A percentile compares a stretch with the other conserved stretches of the same genome.
These are phyloP conservation scores for Tuber aestivum DNA, from an alignment of 495 filamentous ascomycete genomes.

Conservation along the genomic window DNA sequence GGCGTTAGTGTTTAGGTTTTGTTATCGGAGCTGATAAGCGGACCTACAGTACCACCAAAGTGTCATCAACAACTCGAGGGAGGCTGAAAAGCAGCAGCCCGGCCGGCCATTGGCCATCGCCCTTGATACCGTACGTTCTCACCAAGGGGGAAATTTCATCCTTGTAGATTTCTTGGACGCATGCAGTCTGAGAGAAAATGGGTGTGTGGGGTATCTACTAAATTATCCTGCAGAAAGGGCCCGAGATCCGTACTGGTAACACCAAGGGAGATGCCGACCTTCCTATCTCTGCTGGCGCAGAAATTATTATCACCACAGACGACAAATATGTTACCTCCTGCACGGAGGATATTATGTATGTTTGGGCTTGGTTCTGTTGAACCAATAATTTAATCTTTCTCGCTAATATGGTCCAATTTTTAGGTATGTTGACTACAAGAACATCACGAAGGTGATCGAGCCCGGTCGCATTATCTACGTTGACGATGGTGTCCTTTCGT, in stretches of 20 bases:
- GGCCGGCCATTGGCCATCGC: conserved; percentile 94
- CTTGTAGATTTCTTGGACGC: not conserved
- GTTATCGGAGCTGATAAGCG: conserved; percentile 34
- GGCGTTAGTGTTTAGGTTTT: conserved; percentile 13
- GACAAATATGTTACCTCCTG: conserved; percentile 81
- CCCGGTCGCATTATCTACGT: conserved; percentile 95
- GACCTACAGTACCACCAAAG: conserved; percentile 70
- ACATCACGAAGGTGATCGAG: conserved; percentile 96
- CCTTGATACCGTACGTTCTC: conserved; percentile 68
- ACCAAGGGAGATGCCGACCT: conserved; percentile 77
- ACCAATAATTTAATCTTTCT: not conserved
- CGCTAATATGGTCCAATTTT: conserved; percentile 13
- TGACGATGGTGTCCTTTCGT: conserved; percentile 93
- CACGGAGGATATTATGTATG: conserved; percentile 90
- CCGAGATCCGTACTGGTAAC: conserved; percentile 96
- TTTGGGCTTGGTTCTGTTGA: conserved; percentile 12
- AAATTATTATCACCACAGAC: conserved; percentile 94
- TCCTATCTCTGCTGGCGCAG: conserved; percentile 71
- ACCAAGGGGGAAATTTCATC: not conserved
- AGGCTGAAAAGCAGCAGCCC: conserved; percentile 65
- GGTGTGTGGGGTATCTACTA: conserved; percentile 6
- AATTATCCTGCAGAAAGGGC: conserved; percentile 63
- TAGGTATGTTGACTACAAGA: conserved; percentile 99
- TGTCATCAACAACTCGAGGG: conserved; percentile 87
- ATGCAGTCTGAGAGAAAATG: not conserved